These are phyloP conservation scores for Lentinula detonsa DNA, from an alignment of 768 basidiomycete genomes.

Conservation along the genomic window DNA sequence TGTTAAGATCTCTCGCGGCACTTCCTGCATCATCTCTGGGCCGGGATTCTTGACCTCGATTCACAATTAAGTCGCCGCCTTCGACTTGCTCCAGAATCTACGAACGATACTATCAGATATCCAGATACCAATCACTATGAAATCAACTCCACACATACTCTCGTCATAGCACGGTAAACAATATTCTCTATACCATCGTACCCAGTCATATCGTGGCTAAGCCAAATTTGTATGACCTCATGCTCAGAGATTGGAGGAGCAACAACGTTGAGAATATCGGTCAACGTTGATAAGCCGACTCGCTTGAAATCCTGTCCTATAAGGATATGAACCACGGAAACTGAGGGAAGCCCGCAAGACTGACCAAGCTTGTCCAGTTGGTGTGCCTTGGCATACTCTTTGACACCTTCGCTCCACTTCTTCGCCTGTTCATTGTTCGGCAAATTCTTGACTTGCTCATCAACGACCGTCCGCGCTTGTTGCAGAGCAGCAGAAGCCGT, in stretches of 20 bases:
- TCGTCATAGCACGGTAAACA: slow-evolving; percentile 82
- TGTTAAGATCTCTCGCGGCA: slow-evolving; percentile 63
- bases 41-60: slow-evolving; percentile 71
- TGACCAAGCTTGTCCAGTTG: slow-evolving; percentile 88
- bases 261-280: slow-evolving; percentile 90
- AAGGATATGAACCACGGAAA: background rate
- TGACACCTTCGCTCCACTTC: slow-evolving; percentile 82
- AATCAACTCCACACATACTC: slow-evolving; percentile 28
- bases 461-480: slow-evolving; percentile 82
- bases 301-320: slow-evolving; percentile 86
- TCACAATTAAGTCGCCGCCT: slow-evolving; percentile 86
- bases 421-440: slow-evolving; percentile 83
- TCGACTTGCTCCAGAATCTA: slow-evolving; percentile 94
- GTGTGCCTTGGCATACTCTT: slow-evolving; percentile 82
- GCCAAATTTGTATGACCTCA: slow-evolving; percentile 94
- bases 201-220: slow-evolving; percentile 95
- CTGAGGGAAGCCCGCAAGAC: slow-evolving; percentile 14
- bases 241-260: slow-evolving; percentile 98
- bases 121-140: slow-evolving; percentile 2
- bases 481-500: slow-evolving; percentile 82
- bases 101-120: background rate
- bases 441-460: slow-evolving; percentile 88
- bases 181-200: slow-evolving; percentile 93
- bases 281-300: slow-evolving; percentile 82
- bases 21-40: slow-evolving; percentile 50